A percentile compares a stretch with the other conserved stretches of the same genome.
phyloP scores from a whole-genome alignment of 2,329 filamentous ascomycete species.

The Fusarium sp. region DNA sequence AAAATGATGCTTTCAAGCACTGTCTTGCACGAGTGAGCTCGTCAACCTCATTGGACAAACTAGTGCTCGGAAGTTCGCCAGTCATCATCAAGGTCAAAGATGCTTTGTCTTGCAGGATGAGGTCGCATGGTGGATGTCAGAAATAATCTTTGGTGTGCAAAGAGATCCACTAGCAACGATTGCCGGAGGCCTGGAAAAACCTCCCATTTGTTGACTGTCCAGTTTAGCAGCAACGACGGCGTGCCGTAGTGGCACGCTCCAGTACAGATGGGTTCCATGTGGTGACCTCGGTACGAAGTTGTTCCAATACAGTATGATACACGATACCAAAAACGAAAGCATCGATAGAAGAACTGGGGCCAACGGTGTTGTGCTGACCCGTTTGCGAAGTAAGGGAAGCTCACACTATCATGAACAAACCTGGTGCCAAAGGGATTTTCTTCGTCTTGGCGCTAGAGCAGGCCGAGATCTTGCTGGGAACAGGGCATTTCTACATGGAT shows the following conservation, averaged over 20 bases:
- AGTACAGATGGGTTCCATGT: slow-evolving; percentile 37
- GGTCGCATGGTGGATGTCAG: slow-evolving; percentile 43
- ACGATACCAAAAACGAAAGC: slow-evolving; percentile 13
- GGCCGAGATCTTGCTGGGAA: slow-evolving; percentile 40
- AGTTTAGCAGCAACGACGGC: slow-evolving; percentile 44
- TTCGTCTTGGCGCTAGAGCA: slow-evolving; percentile 27
- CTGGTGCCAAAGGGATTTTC: slow-evolving; percentile 23
- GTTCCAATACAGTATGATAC: slow-evolving; percentile 20
- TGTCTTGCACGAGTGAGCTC: slow-evolving; percentile 13
- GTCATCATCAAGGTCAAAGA: slow-evolving; percentile 28
- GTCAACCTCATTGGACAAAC: slow-evolving; percentile 24
- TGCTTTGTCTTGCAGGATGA: slow-evolving; percentile 27
- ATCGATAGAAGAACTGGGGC: slow-evolving; percentile 1
- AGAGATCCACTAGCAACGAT: slow-evolving; percentile 44
- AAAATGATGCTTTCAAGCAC: slow-evolving; percentile 7
- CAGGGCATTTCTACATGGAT: slow-evolving; percentile 34
- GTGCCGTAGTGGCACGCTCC: slow-evolving; percentile 45
- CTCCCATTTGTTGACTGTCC: slow-evolving; percentile 47
- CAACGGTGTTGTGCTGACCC: slow-evolving; percentile 9
- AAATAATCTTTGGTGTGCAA: slow-evolving; percentile 50
- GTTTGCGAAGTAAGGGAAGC: slow-evolving; percentile 17
- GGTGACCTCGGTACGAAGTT: slow-evolving; percentile 33
- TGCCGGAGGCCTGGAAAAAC: slow-evolving; percentile 49
- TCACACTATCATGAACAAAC: slow-evolving; percentile 33
- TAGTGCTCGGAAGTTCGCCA: slow-evolving; percentile 19